phyloP scores from a whole-genome alignment of 495 filamentous ascomycete genomes.

The Daldinia decipiens region DNA sequence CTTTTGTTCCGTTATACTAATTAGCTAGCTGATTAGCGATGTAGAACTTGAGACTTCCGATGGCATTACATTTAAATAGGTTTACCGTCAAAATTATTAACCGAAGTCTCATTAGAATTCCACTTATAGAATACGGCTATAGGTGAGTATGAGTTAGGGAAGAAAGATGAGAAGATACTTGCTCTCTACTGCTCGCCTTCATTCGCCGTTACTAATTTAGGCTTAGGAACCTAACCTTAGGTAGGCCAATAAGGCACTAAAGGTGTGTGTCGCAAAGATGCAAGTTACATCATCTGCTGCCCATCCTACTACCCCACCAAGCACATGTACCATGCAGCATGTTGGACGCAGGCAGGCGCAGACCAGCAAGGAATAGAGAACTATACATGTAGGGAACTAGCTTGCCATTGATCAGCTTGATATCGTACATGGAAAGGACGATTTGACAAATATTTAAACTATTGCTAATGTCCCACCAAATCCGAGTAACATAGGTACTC shows the following conservation, averaged over 20 bases:
- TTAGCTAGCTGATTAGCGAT: too few relatives aligned
- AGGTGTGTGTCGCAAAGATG: slow-evolving; percentile 3
- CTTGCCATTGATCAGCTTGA: slow-evolving; percentile 15
- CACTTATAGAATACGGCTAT: too few relatives aligned
- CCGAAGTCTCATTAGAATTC: too few relatives aligned
- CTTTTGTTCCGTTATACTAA: too few relatives aligned
- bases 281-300: slow-evolving; percentile 42
- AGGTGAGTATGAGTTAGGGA: not conserved
- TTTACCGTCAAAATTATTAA: too few relatives aligned
- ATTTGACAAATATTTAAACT: slow-evolving; percentile 11
- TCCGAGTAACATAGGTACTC: not conserved
- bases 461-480: not conserved
- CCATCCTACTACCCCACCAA: slow-evolving; percentile 18
- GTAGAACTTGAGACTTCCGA: too few relatives aligned
- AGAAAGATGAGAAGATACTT: not conserved
- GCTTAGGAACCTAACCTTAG: not conserved
- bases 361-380: not conserved
- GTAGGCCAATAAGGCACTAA: not conserved
- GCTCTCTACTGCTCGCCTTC: not conserved
- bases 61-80: too few relatives aligned
- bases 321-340: slow-evolving; percentile 4
- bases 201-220: slow-evolving; percentile 2
- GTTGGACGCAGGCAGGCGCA: not conserved
- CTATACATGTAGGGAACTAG: not conserved
- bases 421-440: not conserved